A percentile compares a stretch with the other conserved stretches of the same genome.
phyloP scores from a whole-genome alignment of 371 early-diverging fungal genomes.

The Gilbertella persicaria region DNA sequence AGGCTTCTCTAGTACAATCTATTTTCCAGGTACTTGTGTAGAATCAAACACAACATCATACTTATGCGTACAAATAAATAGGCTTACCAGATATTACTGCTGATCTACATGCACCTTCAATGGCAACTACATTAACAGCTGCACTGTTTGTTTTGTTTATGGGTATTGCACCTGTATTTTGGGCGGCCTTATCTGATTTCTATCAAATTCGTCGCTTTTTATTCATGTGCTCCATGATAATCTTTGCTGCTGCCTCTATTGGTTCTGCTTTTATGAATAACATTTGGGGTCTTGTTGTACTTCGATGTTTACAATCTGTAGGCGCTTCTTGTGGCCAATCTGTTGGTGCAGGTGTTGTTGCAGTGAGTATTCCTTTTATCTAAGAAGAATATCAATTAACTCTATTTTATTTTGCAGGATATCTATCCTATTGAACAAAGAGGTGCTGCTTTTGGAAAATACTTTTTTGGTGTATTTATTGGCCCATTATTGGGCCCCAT shows the following conservation, averaged over 20 bases:
- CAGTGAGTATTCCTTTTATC: slow-evolving; percentile 6
- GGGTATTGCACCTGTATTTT: slow-evolving; percentile 65
- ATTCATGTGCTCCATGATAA: slow-evolving; percentile 54
- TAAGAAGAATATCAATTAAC: background rate
- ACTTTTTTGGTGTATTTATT: slow-evolving; percentile 52
- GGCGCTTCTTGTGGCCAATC: slow-evolving; percentile 69
- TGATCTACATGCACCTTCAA: slow-evolving; percentile 50
- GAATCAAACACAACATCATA: slow-evolving; percentile 1
- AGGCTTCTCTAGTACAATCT: slow-evolving; percentile 32
- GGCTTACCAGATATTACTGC: slow-evolving; percentile 49
- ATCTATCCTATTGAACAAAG: slow-evolving; percentile 30
- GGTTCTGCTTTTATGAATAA: slow-evolving; percentile 63
- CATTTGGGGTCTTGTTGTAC: slow-evolving; percentile 59
- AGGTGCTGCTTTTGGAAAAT: slow-evolving; percentile 43
- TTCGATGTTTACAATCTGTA: slow-evolving; percentile 72
- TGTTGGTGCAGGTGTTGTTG: slow-evolving; percentile 53
- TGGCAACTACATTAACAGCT: slow-evolving; percentile 56
- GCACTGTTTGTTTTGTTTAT: slow-evolving; percentile 57
- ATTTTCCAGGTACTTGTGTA: slow-evolving; percentile 24
- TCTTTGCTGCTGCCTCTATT: slow-evolving; percentile 67
- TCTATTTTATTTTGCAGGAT: slow-evolving; percentile 12
- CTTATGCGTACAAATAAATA: background rate
- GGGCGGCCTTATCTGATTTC: slow-evolving; percentile 68
- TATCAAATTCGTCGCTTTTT: slow-evolving; percentile 61
- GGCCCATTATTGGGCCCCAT: slow-evolving; percentile 29